Evolutionary conservation across 148 eudicot species (phyloP), one percentile per base, ranked within the genome.

Genomic region (Euryodendron excelsum): DNA sequence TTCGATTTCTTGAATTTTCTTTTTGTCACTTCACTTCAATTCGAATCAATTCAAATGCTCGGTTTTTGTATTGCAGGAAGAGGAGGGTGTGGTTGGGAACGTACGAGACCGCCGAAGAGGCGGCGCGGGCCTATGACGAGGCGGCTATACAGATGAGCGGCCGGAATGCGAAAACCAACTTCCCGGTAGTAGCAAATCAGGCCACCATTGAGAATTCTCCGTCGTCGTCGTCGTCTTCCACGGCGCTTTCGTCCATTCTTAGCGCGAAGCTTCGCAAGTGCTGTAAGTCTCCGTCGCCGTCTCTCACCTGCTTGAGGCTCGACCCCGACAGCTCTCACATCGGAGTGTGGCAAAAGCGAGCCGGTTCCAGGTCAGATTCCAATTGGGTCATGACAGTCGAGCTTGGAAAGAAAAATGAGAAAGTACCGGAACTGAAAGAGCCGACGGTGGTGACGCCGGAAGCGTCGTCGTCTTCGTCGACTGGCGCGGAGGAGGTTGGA

Each of bases 331-430:
- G 44, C 65, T 84, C 77, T 53, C 81, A 84, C 63, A 77, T 84
- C 47, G 86, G 83, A 37, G 83, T 84, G 4, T 84, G 86, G 86
- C 83, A 84, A 20, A 84, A 84, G 72, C 66, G 78, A 3, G 61
- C 86, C 30, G 83, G 83, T 3, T 1, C 72, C 0, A 65, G 76
- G 0, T 53, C 81, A 0, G 81, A 71, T 13, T 80, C 86, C 13
- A 77, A 47, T 2, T 84, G 83, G 84, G 84, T 84, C 71, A 89
- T 85, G 90, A 89, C 83, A 0, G 83, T 87, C 0, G 80, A 89
- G 59, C 83, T 89, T 37, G 87, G 74, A 21, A 71, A 53, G 70
- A 77, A 77, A 31, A 76, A 69, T 1, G 73, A 36, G 25, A 11
- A 60, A 2, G 59, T 2, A 8, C 12, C 34, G 10, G 70, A 48